Conservation (phyloP, 495 filamentous ascomycete genomes). For the Clohesyomyces aquaticus region DNA sequence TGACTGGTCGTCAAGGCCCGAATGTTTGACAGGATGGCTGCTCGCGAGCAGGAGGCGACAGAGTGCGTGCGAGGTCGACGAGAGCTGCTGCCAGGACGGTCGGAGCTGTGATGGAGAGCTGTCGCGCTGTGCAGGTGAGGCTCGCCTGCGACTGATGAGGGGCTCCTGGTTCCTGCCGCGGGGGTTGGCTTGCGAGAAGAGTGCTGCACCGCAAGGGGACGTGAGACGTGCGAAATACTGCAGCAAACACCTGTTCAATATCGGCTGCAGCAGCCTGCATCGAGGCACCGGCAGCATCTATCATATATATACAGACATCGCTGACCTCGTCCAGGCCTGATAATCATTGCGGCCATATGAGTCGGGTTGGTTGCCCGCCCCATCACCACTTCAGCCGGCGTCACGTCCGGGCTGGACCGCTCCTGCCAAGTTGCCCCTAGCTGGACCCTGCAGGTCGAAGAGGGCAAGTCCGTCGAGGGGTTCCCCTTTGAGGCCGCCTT, state of each 20-base stretch:
- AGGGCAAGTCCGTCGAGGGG: no score
- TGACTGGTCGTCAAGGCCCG: conserved; percentile 21
- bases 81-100: conserved; percentile 10
- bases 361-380: background rate
- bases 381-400: background rate
- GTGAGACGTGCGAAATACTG: no score
- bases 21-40: conserved; percentile 16
- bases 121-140: background rate
- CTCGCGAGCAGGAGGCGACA: conserved; percentile 13
- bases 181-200: background rate
- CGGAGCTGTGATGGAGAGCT: background rate
- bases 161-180: background rate
- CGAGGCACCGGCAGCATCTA: background rate
- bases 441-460: background rate
- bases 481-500: no score
- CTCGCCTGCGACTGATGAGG: background rate
- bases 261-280: no score
- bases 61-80: conserved; percentile 27
- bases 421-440: background rate
- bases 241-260: background rate
- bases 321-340: background rate
- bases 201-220: background rate
- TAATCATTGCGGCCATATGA: background rate
- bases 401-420: background rate
- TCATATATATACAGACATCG: no score